phyloP scores from a whole-genome alignment of 2,329 filamentous ascomycete species.

The Dactylellina parvicollis region DNA sequence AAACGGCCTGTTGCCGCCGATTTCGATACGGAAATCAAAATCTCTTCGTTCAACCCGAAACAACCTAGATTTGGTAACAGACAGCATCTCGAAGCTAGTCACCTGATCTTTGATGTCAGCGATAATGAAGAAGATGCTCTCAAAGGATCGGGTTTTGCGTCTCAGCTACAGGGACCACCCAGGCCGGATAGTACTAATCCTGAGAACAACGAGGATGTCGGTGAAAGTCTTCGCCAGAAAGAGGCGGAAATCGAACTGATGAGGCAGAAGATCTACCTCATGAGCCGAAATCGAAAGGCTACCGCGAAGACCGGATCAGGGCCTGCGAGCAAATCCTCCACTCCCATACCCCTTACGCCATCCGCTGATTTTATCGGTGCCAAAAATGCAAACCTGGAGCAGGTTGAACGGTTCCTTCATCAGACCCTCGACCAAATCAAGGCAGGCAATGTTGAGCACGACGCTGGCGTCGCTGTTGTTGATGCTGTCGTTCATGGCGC shows the following conservation, averaged over 20 bases:
- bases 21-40: slow-evolving; percentile 69
- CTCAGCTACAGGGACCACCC: slow-evolving; percentile 60
- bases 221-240: slow-evolving; percentile 64
- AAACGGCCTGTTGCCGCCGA: slow-evolving; percentile 77
- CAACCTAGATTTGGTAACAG: slow-evolving; percentile 69
- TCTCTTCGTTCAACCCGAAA: slow-evolving; percentile 55
- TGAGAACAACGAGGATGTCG: slow-evolving; percentile 60
- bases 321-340: slow-evolving; percentile 26
- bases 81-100: slow-evolving; percentile 66
- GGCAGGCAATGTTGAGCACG: not conserved
- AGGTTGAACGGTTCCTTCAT: slow-evolving; percentile 48
- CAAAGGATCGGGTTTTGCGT: slow-evolving; percentile 60
- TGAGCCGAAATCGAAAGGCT: slow-evolving; percentile 29
- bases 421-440: slow-evolving; percentile 37
- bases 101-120: slow-evolving; percentile 84
- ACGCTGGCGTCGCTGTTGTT: slow-evolving; percentile 1
- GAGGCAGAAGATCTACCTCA: slow-evolving; percentile 62
- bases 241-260: slow-evolving; percentile 71
- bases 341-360: slow-evolving; percentile 16
- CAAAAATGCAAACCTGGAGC: slow-evolving; percentile 25
- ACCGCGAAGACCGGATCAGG: slow-evolving; percentile 18
- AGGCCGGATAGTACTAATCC: slow-evolving; percentile 62
- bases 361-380: slow-evolving; percentile 7
- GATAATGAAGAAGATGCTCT: slow-evolving; percentile 73
- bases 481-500: slow-evolving; percentile 5